A percentile compares a stretch with the other conserved stretches of the same genome.
Conservation (phyloP, 495 filamentous ascomycete genomes). For the Diplogelasinospora grovesii region DNA sequence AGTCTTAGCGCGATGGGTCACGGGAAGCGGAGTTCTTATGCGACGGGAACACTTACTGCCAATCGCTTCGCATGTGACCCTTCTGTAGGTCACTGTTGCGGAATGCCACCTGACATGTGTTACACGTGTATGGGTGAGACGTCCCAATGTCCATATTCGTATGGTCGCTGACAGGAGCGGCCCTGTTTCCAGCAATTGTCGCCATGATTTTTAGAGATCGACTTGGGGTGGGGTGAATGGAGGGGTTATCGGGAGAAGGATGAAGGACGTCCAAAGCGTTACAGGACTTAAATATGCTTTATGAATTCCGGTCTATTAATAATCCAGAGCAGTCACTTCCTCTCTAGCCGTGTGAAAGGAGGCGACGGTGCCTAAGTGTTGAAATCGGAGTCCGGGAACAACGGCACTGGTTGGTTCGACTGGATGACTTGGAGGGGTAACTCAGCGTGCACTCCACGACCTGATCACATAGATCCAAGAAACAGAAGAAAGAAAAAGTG, state of each 20-base stretch:
- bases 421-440: no score
- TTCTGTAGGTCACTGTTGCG: conserved; percentile 88
- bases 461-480: no score
- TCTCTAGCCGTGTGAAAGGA: no score
- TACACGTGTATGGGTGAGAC: conserved; percentile 91
- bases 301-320: conserved; percentile 1
- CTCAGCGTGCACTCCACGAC: no score
- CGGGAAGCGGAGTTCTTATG: neutral
- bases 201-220: conserved; percentile 39
- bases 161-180: conserved; percentile 23
- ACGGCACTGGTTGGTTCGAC: no score
- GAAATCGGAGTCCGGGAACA: no score
- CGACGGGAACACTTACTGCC: conserved; percentile 67
- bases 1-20: neutral
- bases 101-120: conserved; percentile 95
- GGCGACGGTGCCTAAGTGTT: no score
- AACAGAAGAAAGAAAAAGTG: neutral
- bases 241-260: neutral
- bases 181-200: conserved; percentile 41
- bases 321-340: neutral
- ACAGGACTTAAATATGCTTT: no score
- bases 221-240: neutral
- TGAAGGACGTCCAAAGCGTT: no score
- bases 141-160: conserved; percentile 31
- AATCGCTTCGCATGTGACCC: conserved; percentile 93